Conservation (phyloP, 1,284 basidiomycete species). For the Tylopilus sp. region DNA sequence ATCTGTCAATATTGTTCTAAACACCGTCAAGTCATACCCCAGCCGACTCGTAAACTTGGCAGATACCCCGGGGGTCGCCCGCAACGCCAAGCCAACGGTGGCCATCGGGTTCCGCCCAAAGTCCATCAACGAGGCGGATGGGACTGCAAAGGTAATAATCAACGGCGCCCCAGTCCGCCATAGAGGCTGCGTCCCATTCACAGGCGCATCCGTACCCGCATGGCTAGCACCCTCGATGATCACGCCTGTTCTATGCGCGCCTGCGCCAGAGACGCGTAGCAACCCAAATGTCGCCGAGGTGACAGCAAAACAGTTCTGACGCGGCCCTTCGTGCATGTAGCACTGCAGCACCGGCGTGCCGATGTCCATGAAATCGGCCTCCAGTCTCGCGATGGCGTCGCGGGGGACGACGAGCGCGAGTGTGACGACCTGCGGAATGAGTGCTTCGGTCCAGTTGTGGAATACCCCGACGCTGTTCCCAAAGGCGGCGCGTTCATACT, state of each 20-base stretch:
- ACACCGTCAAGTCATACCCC: conserved; percentile 30
- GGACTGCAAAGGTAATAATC: conserved; percentile 41
- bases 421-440: conserved; percentile 23
- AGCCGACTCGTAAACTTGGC: conserved; percentile 18
- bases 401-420: conserved; percentile 30
- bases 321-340: conserved; percentile 21
- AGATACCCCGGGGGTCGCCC: conserved; percentile 17
- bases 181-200: background rate
- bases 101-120: conserved; percentile 13
- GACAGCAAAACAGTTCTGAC: conserved; percentile 38
- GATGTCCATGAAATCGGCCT: conserved; percentile 18
- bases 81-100: conserved; percentile 34
- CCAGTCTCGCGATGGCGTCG: conserved; percentile 15
- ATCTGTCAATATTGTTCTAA: conserved; percentile 33
- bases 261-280: conserved; percentile 19
- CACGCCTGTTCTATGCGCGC: conserved; percentile 19
- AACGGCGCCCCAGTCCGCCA: conserved; percentile 38
- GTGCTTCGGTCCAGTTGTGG: conserved; percentile 11
- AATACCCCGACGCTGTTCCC: conserved; percentile 9
- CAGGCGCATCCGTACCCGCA: background rate
- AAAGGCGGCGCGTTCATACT: too few relatives aligned
- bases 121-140: conserved; percentile 33
- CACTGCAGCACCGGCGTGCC: conserved; percentile 42
- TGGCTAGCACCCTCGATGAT: conserved; percentile 33
- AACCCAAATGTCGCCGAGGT: conserved; percentile 41